These are phyloP conservation scores for Wickerhamomyces chambardii DNA, from an alignment of 805 yeast species.

Conservation along the genomic window DNA sequence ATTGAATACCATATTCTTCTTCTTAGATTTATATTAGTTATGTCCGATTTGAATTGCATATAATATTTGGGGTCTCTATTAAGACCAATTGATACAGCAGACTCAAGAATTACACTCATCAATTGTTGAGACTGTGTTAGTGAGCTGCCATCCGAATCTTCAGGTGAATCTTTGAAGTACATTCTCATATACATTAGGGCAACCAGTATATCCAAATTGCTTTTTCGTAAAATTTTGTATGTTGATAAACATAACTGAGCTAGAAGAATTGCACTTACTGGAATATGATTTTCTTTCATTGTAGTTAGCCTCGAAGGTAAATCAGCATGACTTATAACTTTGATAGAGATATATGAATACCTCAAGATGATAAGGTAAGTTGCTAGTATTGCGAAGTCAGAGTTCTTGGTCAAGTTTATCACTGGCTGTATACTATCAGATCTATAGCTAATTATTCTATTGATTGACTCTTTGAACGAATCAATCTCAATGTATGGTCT, in stretches of 20 bases:
- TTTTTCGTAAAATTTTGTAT: constrained; percentile 9
- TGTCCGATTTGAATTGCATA: constrained; percentile 4
- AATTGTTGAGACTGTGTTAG: constrained; percentile 29
- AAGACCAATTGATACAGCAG: constrained; percentile 1
- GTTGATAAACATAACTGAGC: constrained; percentile 1
- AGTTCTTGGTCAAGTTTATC: neutral
- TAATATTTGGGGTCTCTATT: constrained; percentile 8
- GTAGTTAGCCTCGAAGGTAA: neutral
- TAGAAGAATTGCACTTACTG: neutral
- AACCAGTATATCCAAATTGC: constrained; percentile 28
- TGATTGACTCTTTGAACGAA: neutral
- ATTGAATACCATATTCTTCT: constrained; percentile 12
- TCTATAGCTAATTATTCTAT: neutral
- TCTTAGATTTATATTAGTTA: constrained; percentile 7
- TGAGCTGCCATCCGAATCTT: constrained; percentile 32
- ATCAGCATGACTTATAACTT: neutral
- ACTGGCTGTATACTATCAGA: neutral
- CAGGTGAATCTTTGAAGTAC: constrained; percentile 29
- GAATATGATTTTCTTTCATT: neutral
- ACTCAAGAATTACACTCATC: constrained; percentile 8
- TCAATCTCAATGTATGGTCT: neutral
- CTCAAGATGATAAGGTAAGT: constrained; percentile 1
- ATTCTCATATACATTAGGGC: constrained; percentile 23
- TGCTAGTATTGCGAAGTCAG: neutral
- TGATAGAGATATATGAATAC: neutral